Evolutionary conservation across 1,139 yeast genomes (phyloP).

Genomic region (Pichia sp.): DNA sequence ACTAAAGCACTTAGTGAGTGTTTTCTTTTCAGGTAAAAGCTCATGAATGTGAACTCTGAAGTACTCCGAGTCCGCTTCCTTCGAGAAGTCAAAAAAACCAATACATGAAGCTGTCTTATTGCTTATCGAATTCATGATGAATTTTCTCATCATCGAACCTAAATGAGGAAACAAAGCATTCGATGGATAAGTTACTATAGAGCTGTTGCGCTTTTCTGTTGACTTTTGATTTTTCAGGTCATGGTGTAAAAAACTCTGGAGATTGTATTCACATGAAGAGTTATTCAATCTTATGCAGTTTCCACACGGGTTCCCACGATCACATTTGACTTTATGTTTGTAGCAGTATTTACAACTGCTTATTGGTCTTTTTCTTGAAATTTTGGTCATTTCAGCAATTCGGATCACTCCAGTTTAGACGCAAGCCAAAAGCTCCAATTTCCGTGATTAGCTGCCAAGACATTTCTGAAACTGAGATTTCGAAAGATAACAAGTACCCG

Average conservation of each 20-base stretch:
- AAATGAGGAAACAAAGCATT: constrained; percentile 1
- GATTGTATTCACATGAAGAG: background rate
- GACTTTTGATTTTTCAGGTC: background rate
- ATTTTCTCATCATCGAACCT: constrained; percentile 1
- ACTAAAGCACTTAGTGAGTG: background rate
- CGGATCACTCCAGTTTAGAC: too few relatives aligned
- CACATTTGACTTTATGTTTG: background rate
- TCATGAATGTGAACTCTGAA: background rate
- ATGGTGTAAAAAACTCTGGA: background rate
- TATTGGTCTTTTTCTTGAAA: background rate
- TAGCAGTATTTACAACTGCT: constrained; percentile 1
- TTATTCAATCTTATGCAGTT: background rate
- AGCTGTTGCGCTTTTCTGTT: background rate
- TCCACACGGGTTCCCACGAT: background rate
- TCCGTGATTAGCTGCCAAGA: too few relatives aligned
- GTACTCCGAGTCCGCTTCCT: background rate
- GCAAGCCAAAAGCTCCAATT: too few relatives aligned
- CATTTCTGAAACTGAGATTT: too few relatives aligned
- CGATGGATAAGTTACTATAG: background rate
- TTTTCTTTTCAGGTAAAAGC: background rate
- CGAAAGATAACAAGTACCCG: too few relatives aligned
- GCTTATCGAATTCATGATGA: background rate
- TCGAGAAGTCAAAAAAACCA: background rate
- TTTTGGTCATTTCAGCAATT: background rate
- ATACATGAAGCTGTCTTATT: background rate